A percentile compares a stretch with the other conserved stretches of the same genome.
phyloP scores from a whole-genome alignment of 169 alveolate species.

The Cyclospora cayetanensis region DNA sequence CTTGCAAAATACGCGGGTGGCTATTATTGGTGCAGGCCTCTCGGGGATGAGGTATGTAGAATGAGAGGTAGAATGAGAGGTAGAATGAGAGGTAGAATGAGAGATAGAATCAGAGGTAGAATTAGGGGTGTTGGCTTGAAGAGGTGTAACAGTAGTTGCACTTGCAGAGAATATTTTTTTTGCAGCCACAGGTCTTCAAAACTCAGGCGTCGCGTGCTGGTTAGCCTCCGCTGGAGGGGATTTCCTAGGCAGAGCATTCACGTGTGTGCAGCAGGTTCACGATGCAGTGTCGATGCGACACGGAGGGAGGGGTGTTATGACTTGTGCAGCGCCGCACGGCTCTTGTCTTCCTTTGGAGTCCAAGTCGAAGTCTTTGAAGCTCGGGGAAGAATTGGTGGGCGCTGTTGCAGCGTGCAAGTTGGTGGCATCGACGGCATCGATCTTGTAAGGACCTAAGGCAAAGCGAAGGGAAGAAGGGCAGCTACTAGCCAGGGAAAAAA shows the following conservation, averaged over 20 bases:
- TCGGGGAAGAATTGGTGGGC: constrained; percentile 54
- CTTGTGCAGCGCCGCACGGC: constrained; percentile 21
- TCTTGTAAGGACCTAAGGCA: background rate
- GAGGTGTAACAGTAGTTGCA: too few species aligned
- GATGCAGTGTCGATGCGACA: too few species aligned
- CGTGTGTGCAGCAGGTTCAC: too few species aligned
- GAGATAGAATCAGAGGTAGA: too few species aligned
- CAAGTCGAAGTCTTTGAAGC: constrained; percentile 58
- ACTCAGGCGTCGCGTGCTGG: background rate
- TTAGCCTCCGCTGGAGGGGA: too few species aligned
- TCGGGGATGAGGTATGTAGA: constrained; percentile 54
- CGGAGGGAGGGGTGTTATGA: too few species aligned
- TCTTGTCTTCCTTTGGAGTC: constrained; percentile 13
- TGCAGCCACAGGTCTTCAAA: background rate
- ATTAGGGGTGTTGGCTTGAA: too few species aligned
- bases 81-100: too few species aligned
- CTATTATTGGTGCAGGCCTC: constrained; percentile 60
- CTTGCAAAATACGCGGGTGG: background rate
- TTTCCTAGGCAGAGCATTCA: too few species aligned
- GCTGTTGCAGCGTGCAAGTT: constrained; percentile 57
- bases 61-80: too few species aligned
- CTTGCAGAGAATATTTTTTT: too few species aligned
- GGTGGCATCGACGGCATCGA: background rate
- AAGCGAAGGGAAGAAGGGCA: background rate
- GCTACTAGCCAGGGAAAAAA: background rate